These are phyloP conservation scores for Penicillium brasilianum DNA, from an alignment of 2,329 filamentous ascomycete genomes.

Conservation along the genomic window DNA sequence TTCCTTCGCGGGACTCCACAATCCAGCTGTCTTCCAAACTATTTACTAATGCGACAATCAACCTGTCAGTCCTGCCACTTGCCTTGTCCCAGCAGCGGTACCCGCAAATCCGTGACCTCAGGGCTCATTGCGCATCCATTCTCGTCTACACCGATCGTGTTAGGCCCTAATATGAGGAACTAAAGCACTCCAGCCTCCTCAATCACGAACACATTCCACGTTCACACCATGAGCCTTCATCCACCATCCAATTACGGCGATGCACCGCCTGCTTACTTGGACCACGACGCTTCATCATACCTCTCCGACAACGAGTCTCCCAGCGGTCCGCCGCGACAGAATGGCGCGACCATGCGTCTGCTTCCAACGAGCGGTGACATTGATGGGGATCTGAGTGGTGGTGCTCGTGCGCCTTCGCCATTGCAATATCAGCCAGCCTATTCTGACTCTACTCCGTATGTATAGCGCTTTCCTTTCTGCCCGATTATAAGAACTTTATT, in stretches of 20 bases:
- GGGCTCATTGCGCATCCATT: constrained; percentile 10
- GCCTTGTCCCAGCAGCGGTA: constrained; percentile 13
- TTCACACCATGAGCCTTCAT: constrained; percentile 34
- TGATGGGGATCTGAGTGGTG: constrained; percentile 40
- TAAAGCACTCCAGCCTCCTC: constrained; percentile 15
- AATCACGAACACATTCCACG: constrained; percentile 23
- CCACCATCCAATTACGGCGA: constrained; percentile 46
- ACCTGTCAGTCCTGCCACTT: constrained; percentile 16
- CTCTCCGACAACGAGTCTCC: constrained; percentile 40
- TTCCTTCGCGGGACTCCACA: constrained; percentile 19
- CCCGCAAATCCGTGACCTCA: background rate
- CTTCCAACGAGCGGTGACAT: constrained; percentile 47
- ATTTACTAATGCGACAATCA: constrained; percentile 16
- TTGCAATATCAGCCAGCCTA: constrained; percentile 37
- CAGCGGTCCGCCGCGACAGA: constrained; percentile 32
- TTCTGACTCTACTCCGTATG: constrained; percentile 45
- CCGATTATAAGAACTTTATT: constrained; percentile 19
- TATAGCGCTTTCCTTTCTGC: constrained; percentile 27
- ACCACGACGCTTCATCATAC: constrained; percentile 38
- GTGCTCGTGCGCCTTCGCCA: constrained; percentile 33
- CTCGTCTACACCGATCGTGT: background rate
- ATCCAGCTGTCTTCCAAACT: constrained; percentile 13
- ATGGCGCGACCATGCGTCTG: constrained; percentile 52
- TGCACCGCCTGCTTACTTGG: constrained; percentile 49
- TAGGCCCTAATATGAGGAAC: constrained; percentile 24